Percentiles rank a stretch among this genome's conserved stretches.
These are phyloP conservation scores for Euphorbia schlechtendalii DNA, from an alignment of 441 rosid genomes.

Conservation along the genomic window DNA sequence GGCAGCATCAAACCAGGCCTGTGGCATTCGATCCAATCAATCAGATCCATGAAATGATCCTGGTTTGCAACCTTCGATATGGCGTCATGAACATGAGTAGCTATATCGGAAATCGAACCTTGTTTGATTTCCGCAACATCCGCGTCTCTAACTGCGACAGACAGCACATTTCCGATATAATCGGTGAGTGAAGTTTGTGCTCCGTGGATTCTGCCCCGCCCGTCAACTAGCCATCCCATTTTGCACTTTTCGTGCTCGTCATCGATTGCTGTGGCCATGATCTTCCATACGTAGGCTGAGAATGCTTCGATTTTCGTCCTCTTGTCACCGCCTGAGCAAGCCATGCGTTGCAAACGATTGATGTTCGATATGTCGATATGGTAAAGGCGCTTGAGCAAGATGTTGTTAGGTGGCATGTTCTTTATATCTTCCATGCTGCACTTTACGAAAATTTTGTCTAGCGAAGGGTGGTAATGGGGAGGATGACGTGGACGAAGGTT, in stretches of 20 bases:
- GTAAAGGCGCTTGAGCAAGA: constrained; percentile 62
- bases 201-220: constrained; percentile 42
- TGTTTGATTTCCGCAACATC: constrained; percentile 38
- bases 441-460: constrained; percentile 47
- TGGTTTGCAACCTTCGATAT: constrained; percentile 47
- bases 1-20: constrained; percentile 83
- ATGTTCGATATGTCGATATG: constrained; percentile 49
- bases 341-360: constrained; percentile 44
- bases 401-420: constrained; percentile 41
- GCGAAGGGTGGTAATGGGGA: constrained; percentile 44
- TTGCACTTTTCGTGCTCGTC: constrained; percentile 44
- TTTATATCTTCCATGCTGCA: constrained; percentile 59
- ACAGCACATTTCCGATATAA: constrained; percentile 71
- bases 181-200: constrained; percentile 32
- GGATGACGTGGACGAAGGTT: constrained; percentile 49
- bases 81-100: constrained; percentile 46
- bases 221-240: constrained; percentile 91
- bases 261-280: constrained; percentile 43
- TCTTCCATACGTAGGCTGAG: constrained; percentile 81
- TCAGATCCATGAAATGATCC: constrained; percentile 66
- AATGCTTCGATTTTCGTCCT: constrained; percentile 80
- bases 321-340: constrained; percentile 36
- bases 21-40: constrained; percentile 82
- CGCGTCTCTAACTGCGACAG: constrained; percentile 60
- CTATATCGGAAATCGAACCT: constrained; percentile 48